phyloP scores from a whole-genome alignment of 2,329 filamentous ascomycete genomes.

The Purpureocillium lavendulum region DNA sequence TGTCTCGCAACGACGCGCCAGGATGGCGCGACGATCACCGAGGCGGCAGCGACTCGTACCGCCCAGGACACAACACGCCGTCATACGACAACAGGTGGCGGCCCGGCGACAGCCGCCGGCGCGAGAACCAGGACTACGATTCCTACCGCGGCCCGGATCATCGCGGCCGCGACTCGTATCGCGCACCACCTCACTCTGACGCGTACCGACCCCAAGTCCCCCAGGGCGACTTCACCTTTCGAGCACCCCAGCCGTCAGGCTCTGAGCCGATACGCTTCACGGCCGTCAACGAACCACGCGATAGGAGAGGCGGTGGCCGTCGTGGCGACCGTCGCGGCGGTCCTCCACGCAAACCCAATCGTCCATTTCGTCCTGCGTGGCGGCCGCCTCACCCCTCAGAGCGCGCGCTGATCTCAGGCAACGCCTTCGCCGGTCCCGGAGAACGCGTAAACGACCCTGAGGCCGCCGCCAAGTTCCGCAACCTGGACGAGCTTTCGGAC shows the following conservation, averaged over 20 bases:
- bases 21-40: conserved; percentile 1
- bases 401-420: conserved; percentile 39
- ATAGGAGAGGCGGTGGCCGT: conserved; percentile 8
- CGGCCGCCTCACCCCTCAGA: conserved; percentile 33
- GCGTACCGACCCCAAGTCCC: conserved; percentile 22
- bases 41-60: conserved; percentile 3
- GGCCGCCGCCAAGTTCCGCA: conserved; percentile 41
- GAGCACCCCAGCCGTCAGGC: conserved; percentile 41
- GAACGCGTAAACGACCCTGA: conserved; percentile 37
- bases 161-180: background rate
- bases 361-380: conserved; percentile 23
- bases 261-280: conserved; percentile 25
- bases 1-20: conserved; percentile 5
- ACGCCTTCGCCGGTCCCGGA: conserved; percentile 31
- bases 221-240: conserved; percentile 48
- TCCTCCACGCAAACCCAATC: conserved; percentile 15
- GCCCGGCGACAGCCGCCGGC: conserved; percentile 14
- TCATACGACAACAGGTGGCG: conserved; percentile 18
- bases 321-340: conserved; percentile 15
- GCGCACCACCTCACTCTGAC: background rate
- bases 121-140: conserved; percentile 14
- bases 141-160: conserved; percentile 9
- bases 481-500: conserved; percentile 51
- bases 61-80: conserved; percentile 4
- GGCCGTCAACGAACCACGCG: conserved; percentile 8